Evolutionary conservation across 345 rosid genomes (phyloP), one percentile per base, ranked within the genome.

Genomic region (Citrus australasica): DNA sequence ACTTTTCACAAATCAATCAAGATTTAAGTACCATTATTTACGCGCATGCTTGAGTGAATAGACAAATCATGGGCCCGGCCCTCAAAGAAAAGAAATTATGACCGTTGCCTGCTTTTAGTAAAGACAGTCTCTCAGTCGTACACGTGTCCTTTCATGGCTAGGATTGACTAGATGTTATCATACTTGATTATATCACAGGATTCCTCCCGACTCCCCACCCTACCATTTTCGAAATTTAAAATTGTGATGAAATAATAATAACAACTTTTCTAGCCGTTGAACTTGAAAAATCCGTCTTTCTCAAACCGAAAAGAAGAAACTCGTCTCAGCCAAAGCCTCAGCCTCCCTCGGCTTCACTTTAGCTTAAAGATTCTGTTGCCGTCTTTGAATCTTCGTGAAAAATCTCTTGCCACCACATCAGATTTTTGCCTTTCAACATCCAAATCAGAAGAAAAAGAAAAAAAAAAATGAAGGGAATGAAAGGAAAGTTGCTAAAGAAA

Each of bases 181-280:
- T 21, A 22, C 14, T 74, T 0, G 69, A 4, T 17, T 17, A 21
- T 5, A 11, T 2, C 70, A 58, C 40, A 0, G 33, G 75, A 76
- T 79, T 58, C 71, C 56, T 28, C 2, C 28, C 46, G 25, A 2
- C 24, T 28, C 65, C 73, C 82, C 73, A 30, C 67, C 21, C 27
- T n/a, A 27, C 74, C 64, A 38, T 68, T 76, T 80, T 76, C 38
- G 42, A 64, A 85, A 63, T 79, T 86, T 53, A 72, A 83, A 88
- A 81, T 55, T 16, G 51, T 46, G 51, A 46, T 4, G 14, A 46
- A 46, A 42, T 0, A 35, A 35, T 0, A 35, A 24, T 21, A 11
- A 14, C 74, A 77, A 74, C 84, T 84, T 89, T 85, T 83, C 86
- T 89, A 94, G 93, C 98, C 97, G 95, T 94, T 91, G 92, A 76